Percentiles rank a stretch among this genome's conserved stretches.
phyloP scores from a whole-genome alignment of 768 basidiomycete species.

The Tephrocybe sp. region DNA sequence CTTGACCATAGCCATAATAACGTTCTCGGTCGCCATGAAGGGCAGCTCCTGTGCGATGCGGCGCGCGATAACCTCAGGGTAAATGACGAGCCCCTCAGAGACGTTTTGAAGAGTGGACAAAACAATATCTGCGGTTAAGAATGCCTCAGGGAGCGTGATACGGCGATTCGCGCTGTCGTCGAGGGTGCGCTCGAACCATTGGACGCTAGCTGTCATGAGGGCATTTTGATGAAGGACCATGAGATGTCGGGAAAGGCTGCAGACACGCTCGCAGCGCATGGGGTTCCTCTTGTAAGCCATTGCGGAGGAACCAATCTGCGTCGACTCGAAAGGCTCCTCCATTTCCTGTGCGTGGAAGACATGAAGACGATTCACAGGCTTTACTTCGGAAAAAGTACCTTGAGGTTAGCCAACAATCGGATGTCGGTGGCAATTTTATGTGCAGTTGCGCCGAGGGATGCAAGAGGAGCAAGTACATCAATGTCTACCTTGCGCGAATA shows the following conservation, averaged over 20 bases:
- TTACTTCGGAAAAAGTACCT: constrained; percentile 39
- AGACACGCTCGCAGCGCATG: constrained; percentile 97
- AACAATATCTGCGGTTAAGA: constrained; percentile 95
- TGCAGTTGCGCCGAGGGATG: constrained; percentile 89
- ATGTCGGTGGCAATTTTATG: constrained; percentile 98
- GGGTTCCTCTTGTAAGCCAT: constrained; percentile 99
- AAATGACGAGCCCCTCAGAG: constrained; percentile 98
- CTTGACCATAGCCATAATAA: constrained; percentile 99
- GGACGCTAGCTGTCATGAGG: constrained; percentile 89
- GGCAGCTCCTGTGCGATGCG: constrained; percentile 94
- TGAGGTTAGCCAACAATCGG: constrained; percentile 89
- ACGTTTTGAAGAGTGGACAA: constrained; percentile 95
- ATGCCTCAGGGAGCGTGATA: constrained; percentile 94
- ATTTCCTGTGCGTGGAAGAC: constrained; percentile 68
- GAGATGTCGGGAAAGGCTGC: constrained; percentile 92
- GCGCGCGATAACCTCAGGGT: constrained; percentile 91
- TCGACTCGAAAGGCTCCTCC: constrained; percentile 98
- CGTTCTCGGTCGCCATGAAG: constrained; percentile 99
- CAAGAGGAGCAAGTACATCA: constrained; percentile 87
- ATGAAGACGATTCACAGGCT: neutral
- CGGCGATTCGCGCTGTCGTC: constrained; percentile 98
- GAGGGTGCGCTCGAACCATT: constrained; percentile 98
- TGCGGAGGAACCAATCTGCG: constrained; percentile 94
- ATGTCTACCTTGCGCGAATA: constrained; percentile 98
- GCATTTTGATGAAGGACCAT: constrained; percentile 97